phyloP scores from a whole-genome alignment of 306 rosid species.

The Rosa chinensis region DNA sequence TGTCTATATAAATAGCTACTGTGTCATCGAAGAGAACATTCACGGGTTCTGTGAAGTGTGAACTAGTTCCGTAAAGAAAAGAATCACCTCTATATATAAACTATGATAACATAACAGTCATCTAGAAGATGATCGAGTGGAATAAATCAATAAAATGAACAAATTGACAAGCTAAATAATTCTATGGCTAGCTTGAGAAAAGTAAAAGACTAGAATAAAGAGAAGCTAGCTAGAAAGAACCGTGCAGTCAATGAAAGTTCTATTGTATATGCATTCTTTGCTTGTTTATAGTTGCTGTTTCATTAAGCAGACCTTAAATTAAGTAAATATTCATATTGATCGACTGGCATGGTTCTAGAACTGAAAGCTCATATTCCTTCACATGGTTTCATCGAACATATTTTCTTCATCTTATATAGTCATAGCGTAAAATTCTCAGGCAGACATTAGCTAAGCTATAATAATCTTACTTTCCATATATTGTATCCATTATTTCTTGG shows the following conservation, averaged over 20 bases:
- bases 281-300: not conserved
- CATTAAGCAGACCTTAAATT: not conserved
- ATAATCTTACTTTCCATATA: not conserved
- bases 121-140: not conserved
- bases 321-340: not conserved
- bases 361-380: not conserved
- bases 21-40: not conserved
- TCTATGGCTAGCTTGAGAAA: not conserved
- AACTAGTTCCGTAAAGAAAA: not conserved
- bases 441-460: not conserved
- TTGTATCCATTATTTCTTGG: not conserved
- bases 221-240: not conserved
- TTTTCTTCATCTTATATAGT: not conserved
- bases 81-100: not conserved
- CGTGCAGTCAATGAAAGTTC: not conserved
- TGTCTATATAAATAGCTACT: not conserved
- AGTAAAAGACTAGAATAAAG: not conserved
- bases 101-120: not conserved
- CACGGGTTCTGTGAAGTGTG: not conserved
- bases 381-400: not conserved
- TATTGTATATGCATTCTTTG: not conserved
- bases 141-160: not conserved
- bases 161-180: not conserved
- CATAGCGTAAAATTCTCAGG: not conserved
- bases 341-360: not conserved